These are phyloP conservation scores for Vanrija humicola DNA, from an alignment of 1,284 basidiomycete genomes.

Conservation along the genomic window DNA sequence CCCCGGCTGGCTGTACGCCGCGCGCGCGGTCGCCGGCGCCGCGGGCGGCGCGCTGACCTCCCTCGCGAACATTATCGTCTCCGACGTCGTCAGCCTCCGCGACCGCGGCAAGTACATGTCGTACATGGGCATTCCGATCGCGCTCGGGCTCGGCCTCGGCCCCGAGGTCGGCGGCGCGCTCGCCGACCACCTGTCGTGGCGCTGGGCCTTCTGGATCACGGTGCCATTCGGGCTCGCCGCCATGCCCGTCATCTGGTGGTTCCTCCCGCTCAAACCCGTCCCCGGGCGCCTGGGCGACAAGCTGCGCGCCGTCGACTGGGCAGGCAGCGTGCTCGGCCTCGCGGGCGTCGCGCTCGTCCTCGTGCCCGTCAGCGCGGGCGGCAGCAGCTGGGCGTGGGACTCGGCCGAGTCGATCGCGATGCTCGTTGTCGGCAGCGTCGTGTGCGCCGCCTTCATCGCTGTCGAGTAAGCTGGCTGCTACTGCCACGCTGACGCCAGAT, in stretches of 20 bases:
- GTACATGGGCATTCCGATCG: conserved; percentile 30
- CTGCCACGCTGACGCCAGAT: no score
- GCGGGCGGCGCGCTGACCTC: conserved; percentile 49
- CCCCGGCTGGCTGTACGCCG: conserved; percentile 30
- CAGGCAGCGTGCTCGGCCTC: conserved; percentile 23
- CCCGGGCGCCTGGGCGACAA: conserved; percentile 24
- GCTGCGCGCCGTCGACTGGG: conserved; percentile 29
- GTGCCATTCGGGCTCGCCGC: conserved; percentile 20
- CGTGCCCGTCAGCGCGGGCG: conserved; percentile 27
- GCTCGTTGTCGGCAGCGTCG: conserved; percentile 17
- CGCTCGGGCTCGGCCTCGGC: conserved; percentile 25
- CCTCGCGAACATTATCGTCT: conserved; percentile 47
- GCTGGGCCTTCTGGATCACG: conserved; percentile 36
- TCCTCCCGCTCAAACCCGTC: conserved; percentile 26
- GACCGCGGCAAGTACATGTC: conserved; percentile 47
- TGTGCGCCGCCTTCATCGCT: conserved; percentile 17
- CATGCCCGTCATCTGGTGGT: conserved; percentile 26
- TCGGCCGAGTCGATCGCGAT: conserved; percentile 21
- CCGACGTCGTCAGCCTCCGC: conserved; percentile 47
- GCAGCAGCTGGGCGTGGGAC: conserved; percentile 23
- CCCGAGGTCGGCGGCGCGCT: conserved; percentile 30
- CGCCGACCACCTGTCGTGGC: conserved; percentile 25
- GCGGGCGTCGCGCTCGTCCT: conserved; percentile 29
- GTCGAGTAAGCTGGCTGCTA: conserved; percentile 6
- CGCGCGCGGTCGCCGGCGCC: conserved; percentile 48